Evolutionary conservation across 2,329 filamentous ascomycete genomes (phyloP), one percentile per base, ranked within the genome.

Genomic region (Parascedosporium putredinis): DNA sequence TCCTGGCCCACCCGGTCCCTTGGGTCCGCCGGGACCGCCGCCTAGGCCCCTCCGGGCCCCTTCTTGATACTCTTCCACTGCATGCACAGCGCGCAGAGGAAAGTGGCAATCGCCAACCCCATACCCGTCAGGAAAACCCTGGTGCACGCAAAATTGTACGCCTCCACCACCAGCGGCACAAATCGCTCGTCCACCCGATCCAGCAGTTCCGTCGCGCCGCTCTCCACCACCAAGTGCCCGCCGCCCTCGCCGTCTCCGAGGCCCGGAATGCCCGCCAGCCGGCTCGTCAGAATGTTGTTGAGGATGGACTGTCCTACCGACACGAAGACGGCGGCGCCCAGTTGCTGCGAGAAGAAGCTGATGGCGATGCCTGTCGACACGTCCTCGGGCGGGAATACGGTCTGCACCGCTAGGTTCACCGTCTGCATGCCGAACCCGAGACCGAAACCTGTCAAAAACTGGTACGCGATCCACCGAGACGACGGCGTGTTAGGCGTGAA

Each of bases 21-120:
- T n/a, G n/a, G n/a, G n/a, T n/a, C n/a, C n/a, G n/a, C n/a, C n/a
- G n/a, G 27, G 27, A 12, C 27, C 27, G 27, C 7, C 12, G 27
- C 12, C 27, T 31, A 6, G 27, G 27, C 27, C 14, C 45, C 27
- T 4, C 9, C 25, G n/a, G 45, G 45, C 0, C 54, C 59, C 57
- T 76, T 78, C 69, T 85, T 86, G 58, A 86, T 79, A 55, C 69
- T 81, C 60, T 70, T 79, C 83, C 83, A 87, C 62, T 86, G 75
- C 55, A 87, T 74, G 20, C 72, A 73, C 2, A 76, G 57, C 0
- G 77, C 72, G 6, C 75, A 79, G 8, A 83, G n/a, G 5, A 86
- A 67, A 9, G 76, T 75, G 2, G 76, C 58, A 5, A 72, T 63
- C 0, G 74, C 70, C 53, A 84, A 64, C 0, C 75, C 83, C 47